These are phyloP conservation scores for Claviceps humidiphila DNA, from an alignment of 2,329 filamentous ascomycete species.

Conservation along the genomic window DNA sequence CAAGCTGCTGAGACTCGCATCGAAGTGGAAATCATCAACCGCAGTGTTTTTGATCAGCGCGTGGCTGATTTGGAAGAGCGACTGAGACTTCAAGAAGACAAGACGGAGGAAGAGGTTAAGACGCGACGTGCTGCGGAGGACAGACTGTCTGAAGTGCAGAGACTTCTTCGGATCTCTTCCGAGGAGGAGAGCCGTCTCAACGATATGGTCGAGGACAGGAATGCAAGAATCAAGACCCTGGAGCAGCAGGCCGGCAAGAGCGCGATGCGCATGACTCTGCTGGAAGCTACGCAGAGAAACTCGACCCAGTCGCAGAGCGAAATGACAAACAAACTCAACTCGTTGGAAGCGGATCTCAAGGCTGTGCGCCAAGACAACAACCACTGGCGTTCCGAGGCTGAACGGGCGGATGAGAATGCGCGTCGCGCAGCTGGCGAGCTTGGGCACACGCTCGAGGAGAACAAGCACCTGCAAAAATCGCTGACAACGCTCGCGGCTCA, in stretches of 20 bases:
- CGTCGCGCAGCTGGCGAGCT: conserved; percentile 37
- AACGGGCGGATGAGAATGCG: conserved; percentile 40
- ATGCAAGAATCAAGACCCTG: conserved; percentile 48
- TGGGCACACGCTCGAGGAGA: conserved; percentile 38
- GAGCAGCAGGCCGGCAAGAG: conserved; percentile 43
- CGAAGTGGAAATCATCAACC: conserved; percentile 48
- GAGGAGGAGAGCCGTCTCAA: conserved; percentile 59
- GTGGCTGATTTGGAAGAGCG: conserved; percentile 58
- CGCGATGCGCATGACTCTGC: conserved; percentile 48
- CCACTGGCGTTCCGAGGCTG: conserved; percentile 50
- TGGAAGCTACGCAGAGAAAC: conserved; percentile 54
- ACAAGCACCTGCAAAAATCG: conserved; percentile 60
- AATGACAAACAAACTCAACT: conserved; percentile 40
- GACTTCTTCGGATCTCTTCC: conserved; percentile 53
- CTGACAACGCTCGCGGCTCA: conserved; percentile 64
- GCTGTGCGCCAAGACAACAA: conserved; percentile 42
- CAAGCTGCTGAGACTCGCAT: conserved; percentile 45
- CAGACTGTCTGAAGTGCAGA: conserved; percentile 57
- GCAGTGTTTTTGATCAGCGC: conserved; percentile 44
- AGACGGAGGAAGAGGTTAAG: conserved; percentile 50
- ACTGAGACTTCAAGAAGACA: conserved; percentile 48
- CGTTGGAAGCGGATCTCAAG: conserved; percentile 40
- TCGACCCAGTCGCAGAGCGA: conserved; percentile 41
- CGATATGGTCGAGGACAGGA: conserved; percentile 53
- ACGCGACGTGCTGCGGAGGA: conserved; percentile 57